Evolutionary conservation across 805 yeast species (phyloP), one percentile per base, ranked within the genome.

Genomic region (Pichia membranifaciens): DNA sequence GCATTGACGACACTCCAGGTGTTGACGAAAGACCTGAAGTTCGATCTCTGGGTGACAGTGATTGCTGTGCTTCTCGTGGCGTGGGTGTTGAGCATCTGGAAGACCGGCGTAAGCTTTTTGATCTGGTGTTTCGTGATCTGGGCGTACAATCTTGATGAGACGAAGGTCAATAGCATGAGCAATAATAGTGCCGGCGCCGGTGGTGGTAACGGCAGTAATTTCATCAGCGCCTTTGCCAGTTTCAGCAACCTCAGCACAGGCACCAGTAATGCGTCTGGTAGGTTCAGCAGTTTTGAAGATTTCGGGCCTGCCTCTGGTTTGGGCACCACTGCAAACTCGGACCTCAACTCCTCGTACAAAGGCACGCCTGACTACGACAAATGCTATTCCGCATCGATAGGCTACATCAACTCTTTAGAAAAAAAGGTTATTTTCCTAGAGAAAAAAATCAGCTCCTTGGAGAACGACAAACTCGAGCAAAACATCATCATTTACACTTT

Each of bases 41-140:
- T 46, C 5, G 54, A 51, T 33, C n/a, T 47, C 9, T 53, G 54
- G 54, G 16, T 41, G 3, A 40, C 41, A 9, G 15, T 50, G 12
- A 44, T 52, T 3, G 31, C 36, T 2, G 32, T 47, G 0, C 32
- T 53, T 10, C 15, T 50, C 9, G 15, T 41, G 8, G 32, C 48
- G 5, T 53, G 56, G 54, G 10, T 52, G 9, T 36, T 50, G 8
- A 51, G 45, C 12, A 39, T 39, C 21, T 50, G 47, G 48, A 35
- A 45, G 20, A 15, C 44, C 7, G 41, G 46, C 1, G 29, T 53
- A 5, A 43, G 34, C 16, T 45, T 53, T 25, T 20, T 48, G 9
- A 32, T 47, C n/a, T 52, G 56, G 53, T 37, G 33, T 20, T 36
- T 41, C 21, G 38, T 47, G 2, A 33, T 53, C 4, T 53, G 56